Conservation (phyloP, 345 rosid species). For the Populus pruinosa region DNA sequence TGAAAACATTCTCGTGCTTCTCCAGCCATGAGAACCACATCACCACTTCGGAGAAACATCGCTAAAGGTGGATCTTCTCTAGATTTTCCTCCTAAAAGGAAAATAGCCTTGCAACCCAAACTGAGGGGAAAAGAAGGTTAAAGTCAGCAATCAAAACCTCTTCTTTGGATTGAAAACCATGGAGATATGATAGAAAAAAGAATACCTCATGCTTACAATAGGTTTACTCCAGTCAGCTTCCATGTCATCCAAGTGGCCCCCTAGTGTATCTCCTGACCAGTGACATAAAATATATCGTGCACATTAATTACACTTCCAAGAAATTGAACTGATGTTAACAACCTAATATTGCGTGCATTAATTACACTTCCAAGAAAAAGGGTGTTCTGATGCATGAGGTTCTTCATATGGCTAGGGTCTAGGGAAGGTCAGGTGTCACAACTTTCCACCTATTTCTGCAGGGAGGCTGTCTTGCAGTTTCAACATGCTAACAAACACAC, state of each 20-base stretch:
- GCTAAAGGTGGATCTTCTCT: conserved; percentile 73
- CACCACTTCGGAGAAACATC: conserved; percentile 94
- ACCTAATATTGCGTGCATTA: too few species aligned
- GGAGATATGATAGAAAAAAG: not conserved
- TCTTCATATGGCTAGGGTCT: too few species aligned
- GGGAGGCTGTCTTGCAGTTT: not conserved
- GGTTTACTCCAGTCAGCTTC: conserved; percentile 96
- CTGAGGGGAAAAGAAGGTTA: conserved; percentile 32
- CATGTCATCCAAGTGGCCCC: conserved; percentile 98
- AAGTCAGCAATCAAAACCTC: not conserved
- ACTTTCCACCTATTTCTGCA: too few species aligned
- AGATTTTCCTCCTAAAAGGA: conserved; percentile 84
- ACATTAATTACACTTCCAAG: not conserved
- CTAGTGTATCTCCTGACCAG: conserved; percentile 77
- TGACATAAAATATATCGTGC: not conserved
- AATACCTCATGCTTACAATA: conserved; percentile 90
- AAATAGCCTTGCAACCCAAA: conserved; percentile 93
- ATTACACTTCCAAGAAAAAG: too few species aligned
- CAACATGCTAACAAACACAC: not conserved
- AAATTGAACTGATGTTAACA: not conserved
- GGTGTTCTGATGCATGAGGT: too few species aligned
- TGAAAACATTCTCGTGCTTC: conserved; percentile 95
- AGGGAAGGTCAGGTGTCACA: too few species aligned
- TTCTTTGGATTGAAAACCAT: not conserved
- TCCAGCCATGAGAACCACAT: conserved; percentile 88